phyloP scores from a whole-genome alignment of 805 yeast species.

The Saccharomycopsis synnaedendra region DNA sequence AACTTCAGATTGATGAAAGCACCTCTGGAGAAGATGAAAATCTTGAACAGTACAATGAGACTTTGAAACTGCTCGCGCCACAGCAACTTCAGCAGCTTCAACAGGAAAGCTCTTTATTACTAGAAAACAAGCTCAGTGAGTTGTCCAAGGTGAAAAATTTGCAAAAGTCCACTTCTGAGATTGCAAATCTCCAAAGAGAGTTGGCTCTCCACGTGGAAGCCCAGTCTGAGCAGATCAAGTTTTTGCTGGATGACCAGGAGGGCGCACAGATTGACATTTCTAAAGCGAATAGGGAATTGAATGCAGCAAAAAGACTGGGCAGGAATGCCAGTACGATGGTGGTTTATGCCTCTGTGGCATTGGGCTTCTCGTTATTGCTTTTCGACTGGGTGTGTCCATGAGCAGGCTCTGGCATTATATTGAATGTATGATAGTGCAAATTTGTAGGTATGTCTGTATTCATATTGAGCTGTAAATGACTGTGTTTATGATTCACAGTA shows the following conservation, averaged over 20 bases:
- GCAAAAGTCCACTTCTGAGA: conserved; percentile 33
- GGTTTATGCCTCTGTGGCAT: conserved; percentile 22
- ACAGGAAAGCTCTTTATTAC: conserved; percentile 27
- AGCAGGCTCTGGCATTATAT: too few species aligned
- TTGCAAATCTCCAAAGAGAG: conserved; percentile 32
- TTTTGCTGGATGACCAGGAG: conserved; percentile 30
- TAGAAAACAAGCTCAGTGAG: conserved; percentile 28
- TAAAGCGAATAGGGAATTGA: conserved; percentile 29
- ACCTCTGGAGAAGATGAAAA: conserved; percentile 4
- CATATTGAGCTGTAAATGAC: too few species aligned
- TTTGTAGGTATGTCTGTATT: too few species aligned
- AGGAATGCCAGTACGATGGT: conserved; percentile 24
- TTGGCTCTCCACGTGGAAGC: conserved; percentile 31
- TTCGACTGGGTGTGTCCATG: conserved; percentile 20
- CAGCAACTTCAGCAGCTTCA: conserved; percentile 29
- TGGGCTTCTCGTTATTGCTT: conserved; percentile 22
- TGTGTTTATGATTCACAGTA: too few species aligned
- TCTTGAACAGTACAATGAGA: conserved; percentile 3
- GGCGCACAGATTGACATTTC: conserved; percentile 29
- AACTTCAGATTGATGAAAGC: conserved; percentile 5
- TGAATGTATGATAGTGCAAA: too few species aligned
- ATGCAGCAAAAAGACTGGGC: conserved; percentile 30
- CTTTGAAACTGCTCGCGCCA: conserved; percentile 20
- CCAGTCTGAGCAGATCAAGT: conserved; percentile 31
- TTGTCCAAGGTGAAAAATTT: conserved; percentile 32